Conservation (phyloP, 805 yeast species). For the Brettanomyces sp. region DNA sequence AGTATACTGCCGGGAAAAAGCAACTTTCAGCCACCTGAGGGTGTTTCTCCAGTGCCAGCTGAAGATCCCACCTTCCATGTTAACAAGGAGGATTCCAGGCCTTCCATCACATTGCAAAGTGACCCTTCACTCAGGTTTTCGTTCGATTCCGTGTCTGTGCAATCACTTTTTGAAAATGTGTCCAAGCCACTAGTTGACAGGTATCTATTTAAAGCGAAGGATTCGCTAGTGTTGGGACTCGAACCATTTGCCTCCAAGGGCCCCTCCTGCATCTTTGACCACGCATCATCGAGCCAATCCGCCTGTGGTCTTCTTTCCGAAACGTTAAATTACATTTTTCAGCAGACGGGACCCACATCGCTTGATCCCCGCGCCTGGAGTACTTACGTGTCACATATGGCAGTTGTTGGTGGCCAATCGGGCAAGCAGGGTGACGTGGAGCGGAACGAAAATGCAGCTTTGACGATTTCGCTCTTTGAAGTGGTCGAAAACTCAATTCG, state of each 20-base stretch:
- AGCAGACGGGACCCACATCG: conserved; percentile 5
- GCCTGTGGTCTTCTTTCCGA: conserved; percentile 8
- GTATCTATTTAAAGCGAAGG: conserved; percentile 23
- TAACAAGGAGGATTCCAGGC: neutral
- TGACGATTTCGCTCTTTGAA: conserved; percentile 45
- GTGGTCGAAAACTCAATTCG: conserved; percentile 37
- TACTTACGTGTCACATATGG: neutral
- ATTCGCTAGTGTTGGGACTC: conserved; percentile 16
- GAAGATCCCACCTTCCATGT: neutral
- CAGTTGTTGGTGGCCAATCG: neutral
- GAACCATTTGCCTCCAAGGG: too few species aligned
- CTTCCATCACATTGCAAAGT: too few species aligned
- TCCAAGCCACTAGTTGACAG: conserved; percentile 26
- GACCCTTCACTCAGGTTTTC: too few species aligned
- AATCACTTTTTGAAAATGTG: conserved; percentile 12
- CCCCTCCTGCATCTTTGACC: conserved; percentile 14
- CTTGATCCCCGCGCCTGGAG: conserved; percentile 1
- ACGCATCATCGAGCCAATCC: conserved; percentile 7
- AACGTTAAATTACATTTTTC: conserved; percentile 17
- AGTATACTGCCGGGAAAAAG: neutral
- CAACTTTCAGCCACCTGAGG: neutral
- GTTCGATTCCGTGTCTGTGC: neutral
- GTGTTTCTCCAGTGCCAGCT: neutral
- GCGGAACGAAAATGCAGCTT: conserved; percentile 16
- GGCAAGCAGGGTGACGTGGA: too few species aligned